Evolutionary conservation across 441 rosid species (phyloP), one percentile per base, ranked within the genome.

Genomic region (Caryocar brasiliense): DNA sequence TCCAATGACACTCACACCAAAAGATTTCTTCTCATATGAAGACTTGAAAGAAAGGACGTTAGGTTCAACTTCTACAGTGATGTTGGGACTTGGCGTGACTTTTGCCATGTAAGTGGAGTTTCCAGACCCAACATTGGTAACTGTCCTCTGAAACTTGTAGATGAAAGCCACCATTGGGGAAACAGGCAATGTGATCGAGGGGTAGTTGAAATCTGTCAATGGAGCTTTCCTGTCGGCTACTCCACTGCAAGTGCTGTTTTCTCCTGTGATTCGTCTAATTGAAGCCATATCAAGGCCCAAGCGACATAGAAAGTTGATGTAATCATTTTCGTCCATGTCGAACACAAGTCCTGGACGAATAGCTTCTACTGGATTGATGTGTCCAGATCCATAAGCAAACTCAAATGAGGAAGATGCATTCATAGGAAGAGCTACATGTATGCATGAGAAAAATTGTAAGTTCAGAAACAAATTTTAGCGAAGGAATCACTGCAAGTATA

Each of bases 381-480:
- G 70, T n/a, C 82, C 81, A 3, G 77, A 54, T 40, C 83, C 83
- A 32, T 67, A 74, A 40, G 69, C 68, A 20, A 68, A 65, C 54
- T 72, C 88, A 44, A 49, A 3, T 36, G 45, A 11, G 24, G 18
- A 24, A 21, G 47, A 60, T 11, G 65, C 35, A 40, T 65, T 59
- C 82, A 79, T 63, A 0, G 61, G 67, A 47, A 25, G 51, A 35
- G 79, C 81, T 75, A 28, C 37, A 61, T 5, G 13, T 1, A 33
- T 9, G 26, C 5, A 3, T n/a, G 5, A 17, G 4, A 30, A 12
- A 33, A 28, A 1, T 12, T 18, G 12, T 8, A 23, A 7, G 7
- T 7, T n/a, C 4, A 19, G 18, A 24, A 22, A 19, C 10, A 7
- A 0, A 13, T 27, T 25, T 21, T 27, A 11, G 1, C 11, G 4